Percentiles rank a stretch among this genome's conserved stretches.
These are phyloP conservation scores for Heliocybe sulcata DNA, from an alignment of 1,284 basidiomycete species.

Conservation along the genomic window DNA sequence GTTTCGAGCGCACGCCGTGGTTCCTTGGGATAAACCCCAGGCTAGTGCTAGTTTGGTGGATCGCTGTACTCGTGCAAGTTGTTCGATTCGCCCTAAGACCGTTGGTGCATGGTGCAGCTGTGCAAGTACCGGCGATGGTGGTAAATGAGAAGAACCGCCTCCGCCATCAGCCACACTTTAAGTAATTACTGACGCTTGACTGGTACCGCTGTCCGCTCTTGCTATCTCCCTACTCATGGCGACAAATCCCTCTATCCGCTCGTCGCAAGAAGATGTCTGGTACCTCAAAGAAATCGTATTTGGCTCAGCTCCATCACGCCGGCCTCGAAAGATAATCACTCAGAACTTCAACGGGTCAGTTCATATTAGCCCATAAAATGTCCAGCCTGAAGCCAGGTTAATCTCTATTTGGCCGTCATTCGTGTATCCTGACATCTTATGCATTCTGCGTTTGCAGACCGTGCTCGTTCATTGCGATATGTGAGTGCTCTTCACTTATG, in stretches of 20 bases:
- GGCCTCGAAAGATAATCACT: too few relatives aligned
- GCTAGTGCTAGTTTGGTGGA: too few relatives aligned
- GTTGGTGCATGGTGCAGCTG: too few relatives aligned
- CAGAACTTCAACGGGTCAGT: background rate
- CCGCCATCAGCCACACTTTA: too few relatives aligned
- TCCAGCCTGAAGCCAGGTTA: background rate
- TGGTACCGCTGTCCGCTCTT: background rate
- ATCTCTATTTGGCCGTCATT: background rate
- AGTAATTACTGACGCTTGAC: background rate
- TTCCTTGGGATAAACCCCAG: too few relatives aligned
- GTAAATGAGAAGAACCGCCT: too few relatives aligned
- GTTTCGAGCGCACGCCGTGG: background rate
- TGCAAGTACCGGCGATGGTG: too few relatives aligned
- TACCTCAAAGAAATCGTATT: background rate
- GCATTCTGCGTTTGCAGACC: conserved; percentile 38
- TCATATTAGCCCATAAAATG: background rate
- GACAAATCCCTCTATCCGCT: background rate
- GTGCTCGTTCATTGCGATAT: conserved; percentile 87
- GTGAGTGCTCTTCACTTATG: conserved; percentile 31
- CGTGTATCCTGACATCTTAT: background rate
- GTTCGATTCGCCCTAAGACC: too few relatives aligned
- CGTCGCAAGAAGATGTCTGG: background rate
- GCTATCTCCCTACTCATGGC: background rate
- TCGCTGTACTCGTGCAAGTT: too few relatives aligned
- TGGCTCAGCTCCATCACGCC: too few relatives aligned